Base-by-base conservation (phyloP, 2,329 filamentous ascomycete genomes). In the Colletotrichum sp. region DNA sequence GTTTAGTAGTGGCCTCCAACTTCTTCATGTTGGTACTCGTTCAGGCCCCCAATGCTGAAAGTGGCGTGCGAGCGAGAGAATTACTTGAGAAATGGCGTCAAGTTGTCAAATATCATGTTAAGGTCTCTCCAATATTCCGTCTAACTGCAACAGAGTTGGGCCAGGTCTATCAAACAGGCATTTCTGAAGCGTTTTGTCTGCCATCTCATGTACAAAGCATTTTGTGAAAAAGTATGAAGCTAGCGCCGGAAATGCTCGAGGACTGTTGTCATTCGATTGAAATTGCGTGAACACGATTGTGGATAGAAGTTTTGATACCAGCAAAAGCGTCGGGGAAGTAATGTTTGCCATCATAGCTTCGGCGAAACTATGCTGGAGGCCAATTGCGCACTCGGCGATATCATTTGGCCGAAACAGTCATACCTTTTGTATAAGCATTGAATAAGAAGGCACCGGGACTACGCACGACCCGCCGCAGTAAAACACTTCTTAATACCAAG, bases 381-480 rank as follows among this genome's bases (percentile, higher is more conserved):
- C 34, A 39, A 16, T 7, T 3, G 9, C 10, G 16, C 39, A 16
- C n/a, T 43, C 39, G 39, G 39, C 18, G 39, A 43, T 6, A 1
- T n/a, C 3, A n/a, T n/a, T 43, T 43, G 18, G 39, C 39, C 39
- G 18, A 43, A 18, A 3, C 39, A n/a, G 5, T n/a, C 3, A 43
- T n/a, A 5, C 8, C 39, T n/a, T 43, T 0, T n/a, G 18, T n/a
- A 16, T 3, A n/a, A n/a, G 39, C 18, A 2, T 3, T 43, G n/a
- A 12, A 13, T 43, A 43, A 43, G 10, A 8, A 6, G 39, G 9
- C 3, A 0, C 39, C 0, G 0, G 8, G 18, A n/a, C 39, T n/a
- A 10, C 36, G 18, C 39, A 43, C 10, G 16, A 4, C 1, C 16
- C 39, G 0, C 0, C 5, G 5, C 18, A n/a, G 3, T 1, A 43